Percentiles rank a stretch among this genome's conserved stretches.
phyloP scores from a whole-genome alignment of 1,284 basidiomycete genomes.

The Athelia psychrophila region DNA sequence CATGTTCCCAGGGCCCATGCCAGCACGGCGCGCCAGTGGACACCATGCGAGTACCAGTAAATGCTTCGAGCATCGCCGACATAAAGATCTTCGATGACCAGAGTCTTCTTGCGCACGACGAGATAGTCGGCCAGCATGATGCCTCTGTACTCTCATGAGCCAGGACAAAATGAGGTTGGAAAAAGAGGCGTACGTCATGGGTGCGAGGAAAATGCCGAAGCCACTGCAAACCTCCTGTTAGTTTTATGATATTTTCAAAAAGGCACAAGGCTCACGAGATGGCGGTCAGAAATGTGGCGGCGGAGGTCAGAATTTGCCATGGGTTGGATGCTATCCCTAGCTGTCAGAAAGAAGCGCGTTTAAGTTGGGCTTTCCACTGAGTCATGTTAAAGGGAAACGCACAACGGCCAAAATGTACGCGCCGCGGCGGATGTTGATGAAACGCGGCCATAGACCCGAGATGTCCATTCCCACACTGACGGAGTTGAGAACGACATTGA shows the following conservation, averaged over 20 bases:
- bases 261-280: constrained; percentile 2
- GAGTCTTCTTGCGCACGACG: constrained; percentile 3
- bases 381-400: not conserved
- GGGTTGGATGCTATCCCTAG: constrained; percentile 9
- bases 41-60: constrained; percentile 2
- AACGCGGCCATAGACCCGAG: constrained; percentile 4
- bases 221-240: not conserved
- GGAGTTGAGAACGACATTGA: constrained; percentile 3
- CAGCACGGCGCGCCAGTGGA: constrained; percentile 1
- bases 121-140: constrained; percentile 7
- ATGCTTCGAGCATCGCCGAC: constrained; percentile 2
- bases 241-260: not conserved
- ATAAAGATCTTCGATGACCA: constrained; percentile 3
- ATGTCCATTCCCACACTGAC: constrained; percentile 4
- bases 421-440: constrained; percentile 10
- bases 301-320: constrained; percentile 8
- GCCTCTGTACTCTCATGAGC: not conserved
- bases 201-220: constrained; percentile 8
- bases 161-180: not conserved
- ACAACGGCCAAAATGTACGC: constrained; percentile 6
- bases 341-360: not conserved
- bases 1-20: constrained; percentile 3
- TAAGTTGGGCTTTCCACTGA: too few species aligned
- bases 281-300: constrained; percentile 8
- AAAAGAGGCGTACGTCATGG: not conserved